phyloP scores from a whole-genome alignment of 1,139 yeast genomes.

The Geotrichum cucujoidarum region DNA sequence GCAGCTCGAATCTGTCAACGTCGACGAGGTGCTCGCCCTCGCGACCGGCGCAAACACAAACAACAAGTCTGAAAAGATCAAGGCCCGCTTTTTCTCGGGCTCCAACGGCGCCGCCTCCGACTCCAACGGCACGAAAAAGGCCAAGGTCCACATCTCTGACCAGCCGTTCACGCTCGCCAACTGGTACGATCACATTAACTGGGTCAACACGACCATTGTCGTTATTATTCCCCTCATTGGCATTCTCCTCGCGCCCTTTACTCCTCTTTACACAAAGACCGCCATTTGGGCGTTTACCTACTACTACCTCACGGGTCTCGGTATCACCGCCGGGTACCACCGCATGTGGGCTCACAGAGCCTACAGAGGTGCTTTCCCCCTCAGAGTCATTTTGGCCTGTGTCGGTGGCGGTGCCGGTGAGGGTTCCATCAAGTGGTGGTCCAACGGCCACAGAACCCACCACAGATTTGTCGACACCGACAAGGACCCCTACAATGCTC shows the following conservation, averaged over 20 bases:
- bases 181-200: conserved; percentile 86
- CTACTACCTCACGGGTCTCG: conserved; percentile 72
- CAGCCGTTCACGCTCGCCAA: conserved; percentile 81
- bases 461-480: conserved; percentile 96
- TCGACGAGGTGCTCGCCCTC: conserved; percentile 55
- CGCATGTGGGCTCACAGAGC: conserved; percentile 87
- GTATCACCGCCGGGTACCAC: conserved; percentile 95
- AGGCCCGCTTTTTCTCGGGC: conserved; percentile 52
- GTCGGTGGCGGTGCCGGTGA: conserved; percentile 95
- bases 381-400: conserved; percentile 67
- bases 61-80: conserved; percentile 45
- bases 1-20: conserved; percentile 8
- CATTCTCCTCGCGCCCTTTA: conserved; percentile 46
- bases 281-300: conserved; percentile 53
- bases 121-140: conserved; percentile 27
- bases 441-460: conserved; percentile 94
- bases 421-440: conserved; percentile 99
- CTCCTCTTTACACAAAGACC: conserved; percentile 60
- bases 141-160: conserved; percentile 76
- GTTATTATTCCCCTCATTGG: conserved; percentile 67
- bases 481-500: conserved; percentile 96
- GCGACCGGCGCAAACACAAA: conserved; percentile 89
- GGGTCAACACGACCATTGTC: conserved; percentile 85
- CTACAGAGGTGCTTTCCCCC: conserved; percentile 68
- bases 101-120: conserved; percentile 36